These are phyloP conservation scores for Chaetomium tenue DNA, from an alignment of 495 filamentous ascomycete species.

Conservation along the genomic window DNA sequence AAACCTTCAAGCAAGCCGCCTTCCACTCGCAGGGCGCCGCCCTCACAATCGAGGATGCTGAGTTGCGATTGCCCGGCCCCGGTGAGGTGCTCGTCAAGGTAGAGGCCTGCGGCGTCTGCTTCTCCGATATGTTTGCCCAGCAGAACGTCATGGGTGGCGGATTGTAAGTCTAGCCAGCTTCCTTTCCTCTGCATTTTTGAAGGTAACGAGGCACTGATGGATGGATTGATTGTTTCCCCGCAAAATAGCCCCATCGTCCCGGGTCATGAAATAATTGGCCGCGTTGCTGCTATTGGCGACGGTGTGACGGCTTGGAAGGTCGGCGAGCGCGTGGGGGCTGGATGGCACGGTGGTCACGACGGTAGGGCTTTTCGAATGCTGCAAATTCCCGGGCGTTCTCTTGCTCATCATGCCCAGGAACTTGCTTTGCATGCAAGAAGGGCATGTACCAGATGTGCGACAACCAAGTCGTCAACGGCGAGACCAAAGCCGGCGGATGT, in stretches of 20 bases:
- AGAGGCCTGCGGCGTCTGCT: slow-evolving; percentile 69
- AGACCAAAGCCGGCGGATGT: slow-evolving; percentile 32
- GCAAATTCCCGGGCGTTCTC: background rate
- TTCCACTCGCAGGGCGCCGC: background rate
- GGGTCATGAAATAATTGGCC: slow-evolving; percentile 52
- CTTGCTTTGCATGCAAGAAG: slow-evolving; percentile 53
- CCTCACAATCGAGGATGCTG: slow-evolving; percentile 14
- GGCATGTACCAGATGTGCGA: slow-evolving; percentile 35
- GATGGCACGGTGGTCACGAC: background rate
- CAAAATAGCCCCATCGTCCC: slow-evolving; percentile 31
- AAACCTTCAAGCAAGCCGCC: background rate
- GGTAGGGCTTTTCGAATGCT: background rate
- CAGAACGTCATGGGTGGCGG: slow-evolving; percentile 69
- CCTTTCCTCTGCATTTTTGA: slow-evolving; percentile 24
- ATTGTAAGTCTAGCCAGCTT: slow-evolving; percentile 30
- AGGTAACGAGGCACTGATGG: background rate
- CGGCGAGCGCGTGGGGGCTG: slow-evolving; percentile 37
- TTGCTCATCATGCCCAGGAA: slow-evolving; percentile 34
- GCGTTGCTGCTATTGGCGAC: slow-evolving; percentile 56
- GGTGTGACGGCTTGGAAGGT: slow-evolving; percentile 49
- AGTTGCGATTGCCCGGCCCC: slow-evolving; percentile 62
- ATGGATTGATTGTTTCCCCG: background rate
- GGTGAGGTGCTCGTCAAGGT: slow-evolving; percentile 67
- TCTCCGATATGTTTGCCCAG: slow-evolving; percentile 72
- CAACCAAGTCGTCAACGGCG: slow-evolving; percentile 59